A percentile compares a stretch with the other conserved stretches of the same genome.
phyloP scores from a whole-genome alignment of 371 early-diverging fungal species.

The Actinomortierella wolfii region DNA sequence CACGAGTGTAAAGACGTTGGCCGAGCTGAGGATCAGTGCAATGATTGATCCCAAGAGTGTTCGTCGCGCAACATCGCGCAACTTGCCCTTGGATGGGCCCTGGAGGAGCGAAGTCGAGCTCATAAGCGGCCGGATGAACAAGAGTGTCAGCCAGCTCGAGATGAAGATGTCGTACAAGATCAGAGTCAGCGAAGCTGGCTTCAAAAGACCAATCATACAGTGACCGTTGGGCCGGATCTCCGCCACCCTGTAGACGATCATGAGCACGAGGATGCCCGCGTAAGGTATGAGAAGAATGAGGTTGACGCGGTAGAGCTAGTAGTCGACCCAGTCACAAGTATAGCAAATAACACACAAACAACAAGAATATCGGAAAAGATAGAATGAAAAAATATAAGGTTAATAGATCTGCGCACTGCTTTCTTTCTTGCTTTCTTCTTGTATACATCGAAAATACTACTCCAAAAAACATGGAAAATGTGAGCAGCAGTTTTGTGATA shows the following conservation, averaged over 20 bases:
- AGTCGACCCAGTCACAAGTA: not conserved
- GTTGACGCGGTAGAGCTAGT: conserved; percentile 49
- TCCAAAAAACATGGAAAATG: no score
- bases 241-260: conserved; percentile 46
- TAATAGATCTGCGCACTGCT: no score
- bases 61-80: conserved; percentile 55
- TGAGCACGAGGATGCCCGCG: conserved; percentile 48
- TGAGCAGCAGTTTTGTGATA: no score
- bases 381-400: not conserved
- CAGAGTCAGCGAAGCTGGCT: conserved; percentile 51
- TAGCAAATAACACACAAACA: not conserved
- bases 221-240: conserved; percentile 31
- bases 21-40: conserved; percentile 43
- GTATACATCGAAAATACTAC: no score
- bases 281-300: conserved; percentile 51
- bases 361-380: no score
- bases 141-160: conserved; percentile 39
- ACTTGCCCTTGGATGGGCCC: conserved; percentile 39
- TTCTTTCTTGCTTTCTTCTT: no score
- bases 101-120: conserved; percentile 37
- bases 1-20: conserved; percentile 50
- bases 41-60: conserved; percentile 50
- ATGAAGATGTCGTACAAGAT: conserved; percentile 55
- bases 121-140: conserved; percentile 53
- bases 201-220: conserved; percentile 51